Evolutionary conservation across 805 yeast species (phyloP), one percentile per base, ranked within the genome.

Genomic region (Hanseniaspora lindneri): DNA sequence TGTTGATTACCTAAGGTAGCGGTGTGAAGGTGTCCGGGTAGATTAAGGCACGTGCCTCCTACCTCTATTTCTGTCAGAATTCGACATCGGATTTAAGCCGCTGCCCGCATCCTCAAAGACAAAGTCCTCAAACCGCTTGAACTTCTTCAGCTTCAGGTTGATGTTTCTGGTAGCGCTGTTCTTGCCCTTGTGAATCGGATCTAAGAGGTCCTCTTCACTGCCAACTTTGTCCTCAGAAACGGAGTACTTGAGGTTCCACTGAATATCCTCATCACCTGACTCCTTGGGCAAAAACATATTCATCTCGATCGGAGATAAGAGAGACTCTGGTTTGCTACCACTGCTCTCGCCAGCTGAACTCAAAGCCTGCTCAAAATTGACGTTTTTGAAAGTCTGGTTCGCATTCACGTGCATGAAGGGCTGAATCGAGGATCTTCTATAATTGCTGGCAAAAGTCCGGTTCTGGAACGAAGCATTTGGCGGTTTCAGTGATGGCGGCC

Each of bases 221-320:
- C 25, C 14, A 8, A 24, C 27, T 8, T 32, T 39, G 24, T 24
- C 19, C 16, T 25, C 21, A n/a, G 37, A 4, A 3, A 11, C 41
- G 13, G 19, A 3, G 25, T 37, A 37, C 3, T 37, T 37, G 14
- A 37, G 17, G 11, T 37, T 37, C 66, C 24, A 60, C 56, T 3
- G 61, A 54, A 6, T 60, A 57, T 51, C 44, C 51, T 47, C 25
- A 56, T 55, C 23, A 52, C 52, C 29, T 50, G 36, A 41, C 41
- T 41, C 40, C 44, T 37, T 40, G 47, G 44, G 35, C 3, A 27
- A 28, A 32, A 41, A 55, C 10, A 54, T 51, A 24, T 29, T 49
- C 9, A 41, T 33, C 30, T 56, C 60, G 8, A 56, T 39, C 1
- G 60, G 60, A 2, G 67, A 54, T 1, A 69, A 67, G 6, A 66